Conservation (phyloP, 2,329 filamentous ascomycete genomes). For the Neofusicoccum sp. region DNA sequence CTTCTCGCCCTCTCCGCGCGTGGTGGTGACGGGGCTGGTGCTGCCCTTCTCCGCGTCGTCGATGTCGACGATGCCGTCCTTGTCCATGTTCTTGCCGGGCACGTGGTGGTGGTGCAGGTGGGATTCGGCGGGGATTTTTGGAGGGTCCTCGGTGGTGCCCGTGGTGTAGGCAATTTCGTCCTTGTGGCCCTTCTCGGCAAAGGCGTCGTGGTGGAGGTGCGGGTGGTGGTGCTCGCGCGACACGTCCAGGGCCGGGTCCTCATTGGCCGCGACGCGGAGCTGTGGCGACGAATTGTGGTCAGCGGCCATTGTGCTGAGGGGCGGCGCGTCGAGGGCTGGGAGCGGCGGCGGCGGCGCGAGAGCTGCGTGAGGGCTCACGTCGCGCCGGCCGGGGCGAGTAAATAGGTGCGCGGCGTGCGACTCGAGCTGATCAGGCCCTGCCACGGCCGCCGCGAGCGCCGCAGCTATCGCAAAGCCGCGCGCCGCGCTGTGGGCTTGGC, state of each 20-base stretch:
- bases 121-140: slow-evolving; percentile 31
- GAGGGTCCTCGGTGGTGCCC: slow-evolving; percentile 38
- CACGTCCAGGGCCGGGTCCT: slow-evolving; percentile 42
- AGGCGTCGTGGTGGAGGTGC: slow-evolving; percentile 41
- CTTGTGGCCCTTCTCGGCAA: slow-evolving; percentile 33
- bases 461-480: slow-evolving; percentile 12
- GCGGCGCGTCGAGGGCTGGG: background rate
- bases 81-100: slow-evolving; percentile 36
- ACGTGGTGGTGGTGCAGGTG: slow-evolving; percentile 44
- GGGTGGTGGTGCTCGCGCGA: slow-evolving; percentile 41
- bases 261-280: slow-evolving; percentile 36
- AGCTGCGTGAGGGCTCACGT: background rate
- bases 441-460: slow-evolving; percentile 5
- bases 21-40: slow-evolving; percentile 36
- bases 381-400: slow-evolving; percentile 4
- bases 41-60: slow-evolving; percentile 47
- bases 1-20: slow-evolving; percentile 30
- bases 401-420: slow-evolving; percentile 11
- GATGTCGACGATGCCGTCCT: slow-evolving; percentile 34
- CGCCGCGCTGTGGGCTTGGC: slow-evolving; percentile 8
- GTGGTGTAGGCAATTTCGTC: slow-evolving; percentile 34
- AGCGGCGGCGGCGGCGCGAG: background rate
- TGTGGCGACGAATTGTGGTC: slow-evolving; percentile 39
- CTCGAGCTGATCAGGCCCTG: background rate
- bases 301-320: slow-evolving; percentile 9